Percentiles rank a stretch among this genome's conserved stretches.
phyloP scores from a whole-genome alignment of 169 alveolate genomes.

The Eimeria necatrix region DNA sequence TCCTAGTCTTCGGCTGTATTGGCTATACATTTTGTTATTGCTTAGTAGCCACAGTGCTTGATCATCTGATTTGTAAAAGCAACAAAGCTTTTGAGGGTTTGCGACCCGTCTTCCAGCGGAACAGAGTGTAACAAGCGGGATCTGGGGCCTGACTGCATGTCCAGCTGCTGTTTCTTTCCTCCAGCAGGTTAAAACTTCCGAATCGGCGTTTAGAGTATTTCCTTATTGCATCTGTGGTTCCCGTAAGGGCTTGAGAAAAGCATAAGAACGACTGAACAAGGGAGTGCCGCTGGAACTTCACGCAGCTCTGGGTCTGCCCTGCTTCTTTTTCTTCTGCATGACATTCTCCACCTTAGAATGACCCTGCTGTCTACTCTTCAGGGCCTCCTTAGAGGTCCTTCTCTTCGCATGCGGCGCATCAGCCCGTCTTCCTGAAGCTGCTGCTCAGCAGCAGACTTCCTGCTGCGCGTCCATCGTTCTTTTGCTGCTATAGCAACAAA shows the following conservation, averaged over 20 bases:
- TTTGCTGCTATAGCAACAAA: too few species aligned
- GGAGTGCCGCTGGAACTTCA: not conserved
- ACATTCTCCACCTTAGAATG: conserved; percentile 2
- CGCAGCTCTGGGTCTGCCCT: not conserved
- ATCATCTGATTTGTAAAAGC: not conserved
- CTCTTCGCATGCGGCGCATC: not conserved
- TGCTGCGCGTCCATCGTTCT: not conserved
- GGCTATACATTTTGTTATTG: not conserved
- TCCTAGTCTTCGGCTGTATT: not conserved
- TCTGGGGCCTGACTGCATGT: not conserved
- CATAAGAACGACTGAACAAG: not conserved
- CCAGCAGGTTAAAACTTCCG: not conserved
- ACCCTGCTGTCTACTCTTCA: not conserved
- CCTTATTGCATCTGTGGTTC: too few species aligned
- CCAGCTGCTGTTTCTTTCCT: not conserved
- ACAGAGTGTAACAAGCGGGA: too few species aligned
- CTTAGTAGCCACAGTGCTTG: not conserved
- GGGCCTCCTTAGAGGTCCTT: conserved; percentile 34
- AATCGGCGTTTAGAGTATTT: not conserved
- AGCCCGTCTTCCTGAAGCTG: not conserved
- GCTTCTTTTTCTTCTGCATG: not conserved
- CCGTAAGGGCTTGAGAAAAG: not conserved
- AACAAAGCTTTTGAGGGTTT: not conserved
- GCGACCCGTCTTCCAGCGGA: too few species aligned
- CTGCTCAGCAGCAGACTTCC: conserved; percentile 9